phyloP scores from a whole-genome alignment of 352 stramenopile genomes.

The Pythium pectinolyticum region DNA sequence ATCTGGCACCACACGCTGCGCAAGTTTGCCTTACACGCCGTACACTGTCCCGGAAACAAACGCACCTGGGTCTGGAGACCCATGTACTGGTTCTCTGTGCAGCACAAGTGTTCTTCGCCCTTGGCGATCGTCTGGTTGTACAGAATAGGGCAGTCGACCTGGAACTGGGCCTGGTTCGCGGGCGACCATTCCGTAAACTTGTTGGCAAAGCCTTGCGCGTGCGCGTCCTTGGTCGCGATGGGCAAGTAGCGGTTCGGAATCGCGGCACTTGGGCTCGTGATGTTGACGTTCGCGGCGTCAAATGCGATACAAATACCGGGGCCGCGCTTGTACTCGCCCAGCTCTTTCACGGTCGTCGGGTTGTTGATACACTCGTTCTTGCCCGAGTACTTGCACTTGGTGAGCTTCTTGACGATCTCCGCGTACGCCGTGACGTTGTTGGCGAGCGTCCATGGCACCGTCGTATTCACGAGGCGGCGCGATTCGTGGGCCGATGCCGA shows the following conservation, averaged over 20 bases:
- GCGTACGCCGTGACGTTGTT: constrained; percentile 41
- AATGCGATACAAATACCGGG: constrained; percentile 58
- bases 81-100: constrained; percentile 75
- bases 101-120: constrained; percentile 64
- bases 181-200: constrained; percentile 71
- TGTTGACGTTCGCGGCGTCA: constrained; percentile 60
- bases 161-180: constrained; percentile 61
- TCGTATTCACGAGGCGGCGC: constrained; percentile 30
- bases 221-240: constrained; percentile 54
- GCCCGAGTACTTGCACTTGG: constrained; percentile 69
- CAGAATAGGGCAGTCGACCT: constrained; percentile 64
- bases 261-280: constrained; percentile 31
- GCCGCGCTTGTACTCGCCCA: constrained; percentile 57
- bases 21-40: constrained; percentile 72
- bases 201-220: constrained; percentile 58
- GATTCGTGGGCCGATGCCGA: constrained; percentile 11
- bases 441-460: constrained; percentile 35
- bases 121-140: constrained; percentile 63
- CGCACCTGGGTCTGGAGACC: constrained; percentile 57
- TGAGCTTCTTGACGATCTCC: constrained; percentile 45
- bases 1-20: constrained; percentile 83
- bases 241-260: constrained; percentile 67
- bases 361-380: constrained; percentile 59
- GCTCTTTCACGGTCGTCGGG: constrained; percentile 40
- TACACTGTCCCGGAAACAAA: constrained; percentile 58